Conservation (phyloP, 208 protist genomes). For the Herpetomonas muscarum region DNA sequence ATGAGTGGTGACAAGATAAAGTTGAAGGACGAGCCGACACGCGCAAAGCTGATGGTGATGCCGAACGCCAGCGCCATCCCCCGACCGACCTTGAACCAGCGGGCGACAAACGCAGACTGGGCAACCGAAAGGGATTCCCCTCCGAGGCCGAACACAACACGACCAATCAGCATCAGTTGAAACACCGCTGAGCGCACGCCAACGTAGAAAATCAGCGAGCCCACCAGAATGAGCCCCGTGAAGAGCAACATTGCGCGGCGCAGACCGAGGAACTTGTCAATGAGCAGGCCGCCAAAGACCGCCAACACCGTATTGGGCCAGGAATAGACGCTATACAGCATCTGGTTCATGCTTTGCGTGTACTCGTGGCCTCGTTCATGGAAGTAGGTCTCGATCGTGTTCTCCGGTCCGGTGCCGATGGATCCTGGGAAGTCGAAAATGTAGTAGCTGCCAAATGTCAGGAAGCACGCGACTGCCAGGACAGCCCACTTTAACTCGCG, state of each 20-base stretch:
- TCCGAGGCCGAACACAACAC: slow-evolving; percentile 87
- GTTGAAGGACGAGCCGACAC: slow-evolving; percentile 89
- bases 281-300: slow-evolving; percentile 82
- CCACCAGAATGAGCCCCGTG: slow-evolving; percentile 52
- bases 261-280: slow-evolving; percentile 85
- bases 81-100: slow-evolving; percentile 80
- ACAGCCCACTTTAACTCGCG: slow-evolving; percentile 77
- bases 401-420: slow-evolving; percentile 49
- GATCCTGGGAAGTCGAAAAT: slow-evolving; percentile 81
- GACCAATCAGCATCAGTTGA: slow-evolving; percentile 66
- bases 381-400: slow-evolving; percentile 67
- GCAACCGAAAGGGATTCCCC: slow-evolving; percentile 86
- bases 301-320: slow-evolving; percentile 90
- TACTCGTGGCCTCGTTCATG: slow-evolving; percentile 37
- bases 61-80: slow-evolving; percentile 91
- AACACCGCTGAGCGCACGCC: slow-evolving; percentile 60
- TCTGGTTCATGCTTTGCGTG: slow-evolving; percentile 85
- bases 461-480: slow-evolving; percentile 71
- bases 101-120: slow-evolving; percentile 89
- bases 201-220: slow-evolving; percentile 68
- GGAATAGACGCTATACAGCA: slow-evolving; percentile 91
- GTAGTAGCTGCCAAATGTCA: slow-evolving; percentile 84
- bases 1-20: slow-evolving; percentile 87
- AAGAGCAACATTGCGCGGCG: slow-evolving; percentile 80
- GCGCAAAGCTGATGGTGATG: slow-evolving; percentile 87